A percentile compares a stretch with the other conserved stretches of the same genome.
Evolutionary conservation across 495 filamentous ascomycete genomes (phyloP).

Genomic region (Penicillium atrosanguineum): DNA sequence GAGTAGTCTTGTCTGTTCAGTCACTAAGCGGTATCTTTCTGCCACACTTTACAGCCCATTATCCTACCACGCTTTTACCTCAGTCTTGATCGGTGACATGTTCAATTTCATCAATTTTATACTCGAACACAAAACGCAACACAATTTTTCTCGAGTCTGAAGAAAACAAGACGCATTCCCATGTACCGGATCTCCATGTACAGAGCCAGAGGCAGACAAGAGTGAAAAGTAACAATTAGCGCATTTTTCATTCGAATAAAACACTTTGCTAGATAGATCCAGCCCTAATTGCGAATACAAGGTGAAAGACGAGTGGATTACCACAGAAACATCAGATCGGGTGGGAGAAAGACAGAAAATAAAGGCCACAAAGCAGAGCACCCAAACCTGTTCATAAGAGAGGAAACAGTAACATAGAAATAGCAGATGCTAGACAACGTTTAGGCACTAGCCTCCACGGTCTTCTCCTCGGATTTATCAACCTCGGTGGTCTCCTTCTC

Average conservation of each 20-base stretch:
- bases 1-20: no score
- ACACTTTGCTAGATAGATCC: constrained; percentile 5
- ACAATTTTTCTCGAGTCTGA: background rate
- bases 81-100: background rate
- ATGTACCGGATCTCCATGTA: background rate
- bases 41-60: no score
- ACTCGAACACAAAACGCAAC: background rate
- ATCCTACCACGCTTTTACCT: no score
- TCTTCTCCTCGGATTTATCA: constrained; percentile 17
- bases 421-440: background rate
- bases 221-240: constrained; percentile 7
- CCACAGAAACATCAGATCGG: constrained; percentile 6
- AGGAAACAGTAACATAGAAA: background rate
- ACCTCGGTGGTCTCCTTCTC: constrained; percentile 1
- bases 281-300: constrained; percentile 12
- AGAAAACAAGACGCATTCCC: background rate
- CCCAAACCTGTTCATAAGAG: constrained; percentile 5
- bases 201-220: constrained; percentile 1
- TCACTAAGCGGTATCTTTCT: no score
- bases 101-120: background rate
- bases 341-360: background rate
- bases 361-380: constrained; percentile 4
- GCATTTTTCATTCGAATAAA: constrained; percentile 17
- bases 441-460: constrained; percentile 20
- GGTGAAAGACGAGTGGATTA: constrained; percentile 11